Evolutionary conservation across 257 asterid species (phyloP).

Genomic region (Cordia subcordata): DNA sequence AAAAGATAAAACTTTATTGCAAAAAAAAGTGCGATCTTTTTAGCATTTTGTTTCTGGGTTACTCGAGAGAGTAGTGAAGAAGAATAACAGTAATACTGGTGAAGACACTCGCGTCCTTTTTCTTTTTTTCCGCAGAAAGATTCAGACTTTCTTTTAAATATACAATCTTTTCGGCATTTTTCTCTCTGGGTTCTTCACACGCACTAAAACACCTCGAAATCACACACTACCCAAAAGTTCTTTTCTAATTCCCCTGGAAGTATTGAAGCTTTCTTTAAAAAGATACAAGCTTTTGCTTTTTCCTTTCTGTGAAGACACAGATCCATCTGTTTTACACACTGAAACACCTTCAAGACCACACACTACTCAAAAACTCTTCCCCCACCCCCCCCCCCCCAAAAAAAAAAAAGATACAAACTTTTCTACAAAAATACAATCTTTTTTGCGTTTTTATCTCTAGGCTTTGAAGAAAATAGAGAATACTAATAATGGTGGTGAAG

Average conservation of each 20-base stretch:
- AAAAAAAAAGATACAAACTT: background rate
- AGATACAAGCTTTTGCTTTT: no score
- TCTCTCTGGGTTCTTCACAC: no score
- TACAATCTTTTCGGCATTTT: no score
- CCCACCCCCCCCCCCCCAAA: no score
- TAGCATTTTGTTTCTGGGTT: conserved; percentile 4
- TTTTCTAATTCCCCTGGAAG: no score
- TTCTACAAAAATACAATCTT: background rate
- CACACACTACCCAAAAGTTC: no score
- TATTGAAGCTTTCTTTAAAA: no score
- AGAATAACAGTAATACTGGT: conserved; percentile 39
- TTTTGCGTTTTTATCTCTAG: conserved; percentile 6
- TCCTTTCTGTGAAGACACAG: conserved; percentile 6
- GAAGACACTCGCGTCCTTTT: conserved; percentile 23
- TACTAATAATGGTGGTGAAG: conserved; percentile 67
- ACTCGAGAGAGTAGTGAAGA: background rate
- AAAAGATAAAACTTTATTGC: background rate
- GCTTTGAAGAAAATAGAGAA: background rate
- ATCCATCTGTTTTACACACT: conserved; percentile 15
- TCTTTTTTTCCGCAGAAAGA: no score
- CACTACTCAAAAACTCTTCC: background rate
- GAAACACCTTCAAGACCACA: background rate
- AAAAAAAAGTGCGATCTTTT: background rate
- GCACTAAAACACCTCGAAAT: no score
- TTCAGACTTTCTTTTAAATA: no score